A percentile compares a stretch with the other conserved stretches of the same genome.
Conservation (phyloP, 164 flowering plant species). For the Litsea cubeba region DNA sequence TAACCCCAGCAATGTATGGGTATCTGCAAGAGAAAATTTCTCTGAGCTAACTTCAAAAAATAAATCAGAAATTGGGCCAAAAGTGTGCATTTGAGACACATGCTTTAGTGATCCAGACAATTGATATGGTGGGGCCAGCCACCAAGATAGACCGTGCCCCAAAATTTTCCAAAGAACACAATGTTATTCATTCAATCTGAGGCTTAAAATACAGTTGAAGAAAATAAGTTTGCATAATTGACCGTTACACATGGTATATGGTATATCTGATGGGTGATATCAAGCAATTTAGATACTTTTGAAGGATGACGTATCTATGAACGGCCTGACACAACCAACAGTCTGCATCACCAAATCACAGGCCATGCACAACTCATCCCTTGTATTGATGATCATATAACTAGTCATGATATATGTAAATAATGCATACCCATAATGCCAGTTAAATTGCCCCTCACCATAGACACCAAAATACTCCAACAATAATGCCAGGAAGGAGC, state of each 20-base stretch:
- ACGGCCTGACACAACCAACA: neutral
- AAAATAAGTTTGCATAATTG: too few relatives aligned
- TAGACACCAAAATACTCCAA: constrained; percentile 80
- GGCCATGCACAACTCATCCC: too few relatives aligned
- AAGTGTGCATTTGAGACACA: neutral
- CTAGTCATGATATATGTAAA: neutral
- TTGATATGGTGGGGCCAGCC: neutral
- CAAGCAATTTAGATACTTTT: neutral
- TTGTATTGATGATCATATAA: neutral
- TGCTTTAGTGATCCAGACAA: too few relatives aligned
- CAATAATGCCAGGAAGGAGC: constrained; percentile 68
- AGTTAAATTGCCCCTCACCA: constrained; percentile 89
- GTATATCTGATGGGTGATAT: neutral
- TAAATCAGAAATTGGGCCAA: neutral
- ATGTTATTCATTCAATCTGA: neutral
- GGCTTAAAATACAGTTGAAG: neutral
- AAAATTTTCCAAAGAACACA: neutral
- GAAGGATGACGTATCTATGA: neutral
- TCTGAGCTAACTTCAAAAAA: neutral
- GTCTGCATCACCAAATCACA: neutral
- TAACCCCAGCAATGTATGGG: constrained; percentile 72
- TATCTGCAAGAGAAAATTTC: constrained; percentile 43
- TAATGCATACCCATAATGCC: constrained; percentile 78
- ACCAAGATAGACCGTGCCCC: neutral
- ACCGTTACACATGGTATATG: too few relatives aligned